Evolutionary conservation across 2,329 filamentous ascomycete genomes (phyloP).

Genomic region (Epichloe gansuensis): DNA sequence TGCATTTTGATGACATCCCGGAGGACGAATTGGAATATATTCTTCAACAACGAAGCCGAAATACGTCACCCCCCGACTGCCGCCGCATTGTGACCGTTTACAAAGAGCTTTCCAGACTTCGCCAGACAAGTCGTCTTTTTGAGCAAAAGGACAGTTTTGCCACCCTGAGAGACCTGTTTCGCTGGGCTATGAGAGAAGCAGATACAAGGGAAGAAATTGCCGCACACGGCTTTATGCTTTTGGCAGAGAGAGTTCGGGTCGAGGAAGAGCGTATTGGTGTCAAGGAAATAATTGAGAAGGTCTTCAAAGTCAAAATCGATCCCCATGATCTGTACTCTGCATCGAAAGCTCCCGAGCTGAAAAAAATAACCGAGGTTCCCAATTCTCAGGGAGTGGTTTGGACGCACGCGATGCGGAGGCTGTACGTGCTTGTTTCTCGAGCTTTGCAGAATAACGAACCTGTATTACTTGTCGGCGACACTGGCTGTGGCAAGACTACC

Average conservation of each 20-base stretch:
- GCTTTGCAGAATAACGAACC: slow-evolving; percentile 86
- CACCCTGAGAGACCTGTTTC: slow-evolving; percentile 86
- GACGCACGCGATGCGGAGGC: slow-evolving; percentile 85
- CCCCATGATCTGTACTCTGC: slow-evolving; percentile 58
- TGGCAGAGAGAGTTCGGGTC: slow-evolving; percentile 90
- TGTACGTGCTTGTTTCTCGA: slow-evolving; percentile 79
- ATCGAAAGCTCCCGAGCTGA: slow-evolving; percentile 42
- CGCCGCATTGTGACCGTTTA: slow-evolving; percentile 86
- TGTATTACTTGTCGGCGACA: slow-evolving; percentile 88
- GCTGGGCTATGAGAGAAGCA: slow-evolving; percentile 80
- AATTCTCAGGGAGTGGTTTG: slow-evolving; percentile 65
- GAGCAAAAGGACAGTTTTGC: slow-evolving; percentile 97
- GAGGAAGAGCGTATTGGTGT: slow-evolving; percentile 74
- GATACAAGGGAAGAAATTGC: slow-evolving; percentile 83
- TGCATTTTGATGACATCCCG: slow-evolving; percentile 97
- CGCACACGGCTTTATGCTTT: slow-evolving; percentile 86
- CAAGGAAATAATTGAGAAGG: slow-evolving; percentile 74
- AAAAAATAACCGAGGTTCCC: slow-evolving; percentile 29
- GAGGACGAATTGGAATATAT: slow-evolving; percentile 90
- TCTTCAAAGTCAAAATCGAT: slow-evolving; percentile 78
- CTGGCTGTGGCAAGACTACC: slow-evolving; percentile 94
- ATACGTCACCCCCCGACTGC: slow-evolving; percentile 81
- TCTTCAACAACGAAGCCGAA: slow-evolving; percentile 73
- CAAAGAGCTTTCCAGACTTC: slow-evolving; percentile 75
- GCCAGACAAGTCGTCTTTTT: slow-evolving; percentile 83